Evolutionary conservation across 2,329 filamentous ascomycete genomes (phyloP), one percentile per base, ranked within the genome.

Genomic region (Trichoderma aggressivum): DNA sequence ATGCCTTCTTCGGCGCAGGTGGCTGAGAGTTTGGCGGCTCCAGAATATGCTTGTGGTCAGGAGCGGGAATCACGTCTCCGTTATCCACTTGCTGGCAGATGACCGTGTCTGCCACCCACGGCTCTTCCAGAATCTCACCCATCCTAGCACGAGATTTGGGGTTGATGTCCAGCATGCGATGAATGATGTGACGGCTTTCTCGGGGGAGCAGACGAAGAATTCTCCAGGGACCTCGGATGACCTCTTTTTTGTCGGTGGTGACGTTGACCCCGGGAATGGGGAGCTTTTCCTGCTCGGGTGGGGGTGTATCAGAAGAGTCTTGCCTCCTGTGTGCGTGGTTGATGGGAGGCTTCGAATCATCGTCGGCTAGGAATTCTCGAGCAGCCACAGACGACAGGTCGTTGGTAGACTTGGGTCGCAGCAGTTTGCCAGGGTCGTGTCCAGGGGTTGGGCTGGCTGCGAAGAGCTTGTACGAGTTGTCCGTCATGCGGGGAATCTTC

Each of bases 401-500:
- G n/a, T 80, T 82, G 4, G 80, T 82, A 14, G 85, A 85, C 70
- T 80, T 81, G 6, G 83, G 83, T 11, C 84, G 75, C 26, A 87
- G 79, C 32, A 89, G 80, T 74, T 85, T 86, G 75, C 82, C 85
- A 0, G 88, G 88, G 65, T 89, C 87, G 73, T 90, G 87, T 2
- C 92, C 92, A 0, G 92, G 92, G 3, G 94, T 93, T 1, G 95
- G 94, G 8, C 92, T 88, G 1, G 96, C 90, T 16, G 95, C 91
- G 79, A 99, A 99, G 1, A 99, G 87, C 77, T 95, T 94, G 82
- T 93, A 99, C 0, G 94, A 97, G 80, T 97, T 98, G 80, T 99
- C 96, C 4, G 93, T 93, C 79, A 94, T 84, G 53, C 94, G 90
- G 5, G 96, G 96, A 43, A 97, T 90, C 83, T 99, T 99, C 96